Evolutionary conservation across 805 yeast species (phyloP).

Genomic region (Metschnikowia drakensbergensis): DNA sequence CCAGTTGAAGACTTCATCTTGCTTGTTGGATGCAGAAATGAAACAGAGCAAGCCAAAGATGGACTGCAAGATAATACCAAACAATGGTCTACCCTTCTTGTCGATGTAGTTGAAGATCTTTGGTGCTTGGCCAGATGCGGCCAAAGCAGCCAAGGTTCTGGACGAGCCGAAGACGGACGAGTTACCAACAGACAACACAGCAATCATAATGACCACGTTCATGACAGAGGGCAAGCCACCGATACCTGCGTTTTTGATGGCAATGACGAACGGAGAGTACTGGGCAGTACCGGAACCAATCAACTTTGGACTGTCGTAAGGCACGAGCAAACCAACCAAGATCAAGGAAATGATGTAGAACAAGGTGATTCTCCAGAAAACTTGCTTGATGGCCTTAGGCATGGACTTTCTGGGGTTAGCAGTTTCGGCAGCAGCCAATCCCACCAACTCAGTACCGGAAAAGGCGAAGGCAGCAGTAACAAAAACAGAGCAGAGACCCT

Average conservation of each 20-base stretch:
- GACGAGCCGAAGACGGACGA: conserved; percentile 72
- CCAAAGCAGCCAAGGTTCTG: conserved; percentile 62
- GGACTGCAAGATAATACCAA: conserved; percentile 31
- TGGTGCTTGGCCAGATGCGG: conserved; percentile 71
- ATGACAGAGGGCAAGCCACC: conserved; percentile 40
- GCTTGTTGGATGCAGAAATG: conserved; percentile 42
- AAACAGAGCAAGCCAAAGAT: conserved; percentile 59
- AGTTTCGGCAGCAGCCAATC: conserved; percentile 37
- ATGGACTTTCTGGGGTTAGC: conserved; percentile 37
- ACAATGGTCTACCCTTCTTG: conserved; percentile 40
- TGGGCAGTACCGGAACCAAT: conserved; percentile 28
- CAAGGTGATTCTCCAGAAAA: conserved; percentile 39
- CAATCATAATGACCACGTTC: conserved; percentile 38
- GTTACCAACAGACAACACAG: conserved; percentile 55
- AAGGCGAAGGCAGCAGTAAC: conserved; percentile 41
- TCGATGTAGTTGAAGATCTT: conserved; percentile 41
- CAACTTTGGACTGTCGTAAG: conserved; percentile 27
- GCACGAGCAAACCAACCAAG: conserved; percentile 39
- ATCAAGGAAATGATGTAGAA: conserved; percentile 40
- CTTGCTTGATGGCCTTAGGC: conserved; percentile 42
- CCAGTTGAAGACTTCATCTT: conserved; percentile 24
- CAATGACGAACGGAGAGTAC: conserved; percentile 41
- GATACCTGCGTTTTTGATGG: conserved; percentile 39
- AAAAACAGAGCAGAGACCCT: conserved; percentile 38
- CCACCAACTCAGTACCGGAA: conserved; percentile 42